Evolutionary conservation across 1,139 yeast species (phyloP).

Genomic region (Kurtzmaniella natalensis): DNA sequence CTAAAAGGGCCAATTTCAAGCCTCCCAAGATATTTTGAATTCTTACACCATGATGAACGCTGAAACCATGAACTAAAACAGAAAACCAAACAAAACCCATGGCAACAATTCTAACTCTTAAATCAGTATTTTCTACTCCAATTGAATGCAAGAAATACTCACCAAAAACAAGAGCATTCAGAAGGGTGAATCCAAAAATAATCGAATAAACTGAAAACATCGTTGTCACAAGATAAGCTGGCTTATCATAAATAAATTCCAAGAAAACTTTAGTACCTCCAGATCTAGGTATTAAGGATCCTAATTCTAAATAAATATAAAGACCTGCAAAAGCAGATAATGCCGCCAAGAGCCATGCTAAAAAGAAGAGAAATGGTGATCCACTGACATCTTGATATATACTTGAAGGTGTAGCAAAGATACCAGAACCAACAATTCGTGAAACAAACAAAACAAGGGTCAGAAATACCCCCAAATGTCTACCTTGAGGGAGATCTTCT

Average conservation of each 20-base stretch:
- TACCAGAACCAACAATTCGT: slow-evolving; percentile 74
- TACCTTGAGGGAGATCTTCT: slow-evolving; percentile 67
- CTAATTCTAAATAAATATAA: slow-evolving; percentile 62
- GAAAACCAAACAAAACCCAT: slow-evolving; percentile 38
- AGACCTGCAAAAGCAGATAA: slow-evolving; percentile 61
- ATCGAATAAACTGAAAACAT: slow-evolving; percentile 54
- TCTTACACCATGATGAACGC: slow-evolving; percentile 49
- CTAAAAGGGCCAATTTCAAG: slow-evolving; percentile 46
- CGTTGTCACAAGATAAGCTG: slow-evolving; percentile 56
- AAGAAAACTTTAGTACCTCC: slow-evolving; percentile 74
- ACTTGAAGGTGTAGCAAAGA: slow-evolving; percentile 67
- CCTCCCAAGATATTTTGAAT: slow-evolving; percentile 57
- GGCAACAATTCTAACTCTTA: slow-evolving; percentile 41
- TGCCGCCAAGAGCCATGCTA: slow-evolving; percentile 61
- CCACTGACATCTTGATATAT: slow-evolving; percentile 67
- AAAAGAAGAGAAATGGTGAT: slow-evolving; percentile 53
- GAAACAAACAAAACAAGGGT: slow-evolving; percentile 61
- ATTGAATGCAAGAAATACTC: slow-evolving; percentile 54
- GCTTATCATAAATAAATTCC: slow-evolving; percentile 60
- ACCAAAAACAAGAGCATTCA: slow-evolving; percentile 68
- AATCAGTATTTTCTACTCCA: slow-evolving; percentile 37
- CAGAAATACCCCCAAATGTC: slow-evolving; percentile 67
- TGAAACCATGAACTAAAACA: slow-evolving; percentile 48
- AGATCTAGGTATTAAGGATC: slow-evolving; percentile 64
- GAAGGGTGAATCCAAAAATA: slow-evolving; percentile 58